Evolutionary conservation across 163 green algal genomes (phyloP).

Genomic region (Volvox carteri): DNA sequence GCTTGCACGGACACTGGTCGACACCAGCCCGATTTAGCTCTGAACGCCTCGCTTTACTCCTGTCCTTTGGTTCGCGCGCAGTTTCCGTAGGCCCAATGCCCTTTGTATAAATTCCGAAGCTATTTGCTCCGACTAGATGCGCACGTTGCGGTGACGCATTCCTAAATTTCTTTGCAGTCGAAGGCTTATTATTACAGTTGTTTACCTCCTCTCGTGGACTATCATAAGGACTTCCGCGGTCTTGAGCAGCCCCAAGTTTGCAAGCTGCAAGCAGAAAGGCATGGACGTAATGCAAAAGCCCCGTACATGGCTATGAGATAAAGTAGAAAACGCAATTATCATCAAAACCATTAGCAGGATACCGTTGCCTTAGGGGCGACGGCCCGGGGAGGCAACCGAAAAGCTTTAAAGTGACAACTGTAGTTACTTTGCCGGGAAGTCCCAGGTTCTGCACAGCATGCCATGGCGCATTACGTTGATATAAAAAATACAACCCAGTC

Average conservation of each 20-base stretch:
- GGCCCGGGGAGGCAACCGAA: neutral
- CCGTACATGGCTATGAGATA: neutral
- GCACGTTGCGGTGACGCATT: too few relatives aligned
- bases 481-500: too few relatives aligned
- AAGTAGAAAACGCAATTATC: too few relatives aligned
- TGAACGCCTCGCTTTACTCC: neutral
- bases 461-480: too few relatives aligned
- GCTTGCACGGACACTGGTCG: slow-evolving; percentile 20
- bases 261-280: neutral
- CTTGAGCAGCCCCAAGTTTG: neutral
- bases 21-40: neutral
- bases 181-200: neutral
- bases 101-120: too few relatives aligned
- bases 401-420: neutral
- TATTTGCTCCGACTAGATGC: too few relatives aligned
- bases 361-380: neutral
- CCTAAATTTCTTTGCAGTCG: too few relatives aligned
- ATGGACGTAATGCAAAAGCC: neutral
- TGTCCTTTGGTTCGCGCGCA: neutral
- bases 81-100: too few relatives aligned
- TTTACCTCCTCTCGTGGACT: neutral
- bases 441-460: too few relatives aligned
- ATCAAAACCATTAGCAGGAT: slow-evolving; percentile 3
- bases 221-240: neutral
- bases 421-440: neutral